Conservation (phyloP, 208 protist genomes). For the Crithidia thermophila region DNA sequence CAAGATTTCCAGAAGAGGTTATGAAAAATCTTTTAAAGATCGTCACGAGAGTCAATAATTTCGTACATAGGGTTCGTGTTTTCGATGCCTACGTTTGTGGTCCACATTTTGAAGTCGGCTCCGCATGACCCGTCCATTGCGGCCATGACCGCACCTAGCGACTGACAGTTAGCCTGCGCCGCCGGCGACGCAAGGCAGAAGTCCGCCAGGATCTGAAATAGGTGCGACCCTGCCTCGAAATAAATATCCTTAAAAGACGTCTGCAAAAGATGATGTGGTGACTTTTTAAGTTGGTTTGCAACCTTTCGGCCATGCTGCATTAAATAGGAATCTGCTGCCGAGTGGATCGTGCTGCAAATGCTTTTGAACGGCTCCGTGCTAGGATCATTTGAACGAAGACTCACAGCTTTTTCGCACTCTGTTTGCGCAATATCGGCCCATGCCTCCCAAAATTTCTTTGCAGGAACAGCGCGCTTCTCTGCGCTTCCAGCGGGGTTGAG, state of each 20-base stretch:
- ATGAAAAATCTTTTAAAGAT: constrained; percentile 49
- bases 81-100: constrained; percentile 91
- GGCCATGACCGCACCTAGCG: constrained; percentile 45
- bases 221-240: constrained; percentile 67
- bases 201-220: constrained; percentile 58
- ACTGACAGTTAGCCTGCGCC: constrained; percentile 55
- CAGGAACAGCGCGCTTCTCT: constrained; percentile 64
- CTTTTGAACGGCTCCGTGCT: constrained; percentile 38
- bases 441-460: constrained; percentile 75
- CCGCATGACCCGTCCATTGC: constrained; percentile 45
- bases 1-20: too few relatives aligned
- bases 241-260: constrained; percentile 88
- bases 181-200: constrained; percentile 69
- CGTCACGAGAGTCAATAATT: constrained; percentile 59
- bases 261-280: constrained; percentile 64
- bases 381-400: constrained; percentile 47
- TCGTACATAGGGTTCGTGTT: constrained; percentile 94
- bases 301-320: constrained; percentile 84
- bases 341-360: constrained; percentile 56
- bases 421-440: constrained; percentile 63
- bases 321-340: constrained; percentile 70
- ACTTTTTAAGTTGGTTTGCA: constrained; percentile 79
- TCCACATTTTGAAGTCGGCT: constrained; percentile 66
- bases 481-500: constrained; percentile 55
- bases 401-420: constrained; percentile 55